These are phyloP conservation scores for Aquanectria penicillioides DNA, from an alignment of 2,329 filamentous ascomycete genomes.

Conservation along the genomic window DNA sequence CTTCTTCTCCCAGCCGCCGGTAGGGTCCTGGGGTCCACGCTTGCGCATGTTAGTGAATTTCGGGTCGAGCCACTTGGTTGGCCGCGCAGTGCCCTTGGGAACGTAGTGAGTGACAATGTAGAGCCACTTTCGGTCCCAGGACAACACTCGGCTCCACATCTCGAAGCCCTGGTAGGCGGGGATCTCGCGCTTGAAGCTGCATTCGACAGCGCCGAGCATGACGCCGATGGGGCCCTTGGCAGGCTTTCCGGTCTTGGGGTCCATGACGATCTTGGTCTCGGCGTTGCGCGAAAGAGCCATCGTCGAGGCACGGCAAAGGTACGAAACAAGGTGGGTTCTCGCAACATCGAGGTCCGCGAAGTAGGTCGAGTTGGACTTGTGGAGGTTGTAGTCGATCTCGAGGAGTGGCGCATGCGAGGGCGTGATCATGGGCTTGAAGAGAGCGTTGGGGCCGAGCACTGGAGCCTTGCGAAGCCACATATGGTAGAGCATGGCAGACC, in stretches of 20 bases:
- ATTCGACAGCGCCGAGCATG: conserved; percentile 77
- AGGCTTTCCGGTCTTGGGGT: conserved; percentile 58
- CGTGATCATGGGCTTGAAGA: conserved; percentile 79
- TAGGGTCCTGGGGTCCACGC: conserved; percentile 49
- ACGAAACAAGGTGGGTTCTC: conserved; percentile 81
- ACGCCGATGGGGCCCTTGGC: conserved; percentile 67
- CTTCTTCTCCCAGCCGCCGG: conserved; percentile 66
- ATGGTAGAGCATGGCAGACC: conserved; percentile 66
- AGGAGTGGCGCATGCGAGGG: conserved; percentile 73
- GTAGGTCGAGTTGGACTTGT: conserved; percentile 87
- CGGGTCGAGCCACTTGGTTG: conserved; percentile 62
- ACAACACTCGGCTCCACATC: conserved; percentile 75
- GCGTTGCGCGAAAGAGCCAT: conserved; percentile 60
- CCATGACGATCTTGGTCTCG: conserved; percentile 59
- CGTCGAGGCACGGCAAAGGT: conserved; percentile 70
- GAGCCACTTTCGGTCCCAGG: conserved; percentile 86
- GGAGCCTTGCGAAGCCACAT: conserved; percentile 59
- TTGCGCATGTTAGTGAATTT: conserved; percentile 54
- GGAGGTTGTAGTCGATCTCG: conserved; percentile 88
- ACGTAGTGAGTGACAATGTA: conserved; percentile 82
- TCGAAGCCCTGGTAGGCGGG: conserved; percentile 75
- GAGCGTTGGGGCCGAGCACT: conserved; percentile 66
- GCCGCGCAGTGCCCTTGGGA: conserved; percentile 66
- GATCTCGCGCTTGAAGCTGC: conserved; percentile 80
- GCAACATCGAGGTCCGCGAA: conserved; percentile 87